phyloP scores from a whole-genome alignment of 2,329 filamentous ascomycete species.

The Monilinia vaccinii-corymbosi region DNA sequence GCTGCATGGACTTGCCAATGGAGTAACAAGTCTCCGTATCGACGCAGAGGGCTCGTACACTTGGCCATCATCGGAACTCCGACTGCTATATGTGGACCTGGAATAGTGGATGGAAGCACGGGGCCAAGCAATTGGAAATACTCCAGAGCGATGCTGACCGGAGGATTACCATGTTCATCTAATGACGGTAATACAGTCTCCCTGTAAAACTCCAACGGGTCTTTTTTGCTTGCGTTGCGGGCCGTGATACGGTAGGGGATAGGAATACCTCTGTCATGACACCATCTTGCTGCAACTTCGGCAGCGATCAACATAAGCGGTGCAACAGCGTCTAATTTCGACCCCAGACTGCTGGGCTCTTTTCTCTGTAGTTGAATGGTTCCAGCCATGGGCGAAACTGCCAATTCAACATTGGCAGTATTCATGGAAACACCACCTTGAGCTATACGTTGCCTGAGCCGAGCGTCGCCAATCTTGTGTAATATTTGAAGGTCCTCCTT shows the following conservation, averaged over 20 bases:
- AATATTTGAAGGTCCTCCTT: conserved; percentile 40
- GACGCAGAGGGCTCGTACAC: conserved; percentile 56
- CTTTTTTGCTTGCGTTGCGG: conserved; percentile 17
- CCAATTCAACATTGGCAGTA: background rate
- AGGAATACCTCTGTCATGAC: conserved; percentile 45
- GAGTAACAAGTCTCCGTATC: conserved; percentile 52
- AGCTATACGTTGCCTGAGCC: conserved; percentile 9
- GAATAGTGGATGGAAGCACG: conserved; percentile 42
- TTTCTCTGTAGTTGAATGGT: conserved; percentile 1
- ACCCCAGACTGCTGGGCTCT: background rate
- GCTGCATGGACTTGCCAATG: conserved; percentile 60
- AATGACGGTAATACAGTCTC: conserved; percentile 19
- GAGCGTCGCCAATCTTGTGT: conserved; percentile 38
- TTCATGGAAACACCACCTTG: conserved; percentile 8
- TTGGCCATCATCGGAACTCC: conserved; percentile 54
- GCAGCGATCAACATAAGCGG: conserved; percentile 52
- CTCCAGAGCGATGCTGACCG: conserved; percentile 10
- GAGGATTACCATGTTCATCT: conserved; percentile 13
- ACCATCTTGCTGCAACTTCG: conserved; percentile 53
- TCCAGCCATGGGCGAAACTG: background rate
- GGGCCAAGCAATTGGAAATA: conserved; percentile 37
- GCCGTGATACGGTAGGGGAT: conserved; percentile 43
- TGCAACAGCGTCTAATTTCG: conserved; percentile 7
- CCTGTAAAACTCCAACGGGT: conserved; percentile 22
- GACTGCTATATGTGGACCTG: conserved; percentile 47